Conservation (phyloP, 139 green algal species). For the Axilococcus clingmanii region DNA sequence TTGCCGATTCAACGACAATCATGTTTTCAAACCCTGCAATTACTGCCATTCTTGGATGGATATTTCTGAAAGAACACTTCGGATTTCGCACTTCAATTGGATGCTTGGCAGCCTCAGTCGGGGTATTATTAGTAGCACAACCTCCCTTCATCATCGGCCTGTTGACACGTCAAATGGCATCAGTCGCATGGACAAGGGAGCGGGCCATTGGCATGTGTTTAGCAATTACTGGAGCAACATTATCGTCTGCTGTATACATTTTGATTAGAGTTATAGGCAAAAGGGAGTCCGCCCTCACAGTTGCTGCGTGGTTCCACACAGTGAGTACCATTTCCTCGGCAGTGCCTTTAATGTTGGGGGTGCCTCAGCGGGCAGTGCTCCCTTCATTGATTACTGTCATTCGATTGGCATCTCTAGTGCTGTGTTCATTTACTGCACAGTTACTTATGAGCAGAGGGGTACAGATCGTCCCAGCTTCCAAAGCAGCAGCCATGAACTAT, state of each 20-base stretch:
- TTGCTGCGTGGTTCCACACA: constrained; percentile 26
- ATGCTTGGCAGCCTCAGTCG: constrained; percentile 10
- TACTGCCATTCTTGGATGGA: constrained; percentile 1
- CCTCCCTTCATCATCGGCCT: constrained; percentile 16
- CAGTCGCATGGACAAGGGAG: not conserved
- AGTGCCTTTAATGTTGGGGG: constrained; percentile 9
- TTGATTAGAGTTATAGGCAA: constrained; percentile 9
- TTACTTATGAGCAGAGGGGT: constrained; percentile 48
- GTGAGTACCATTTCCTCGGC: not conserved
- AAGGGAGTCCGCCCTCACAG: constrained; percentile 5
- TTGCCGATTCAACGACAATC: constrained; percentile 3
- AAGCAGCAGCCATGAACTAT: constrained; percentile 30
- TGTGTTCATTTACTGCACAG: constrained; percentile 27
- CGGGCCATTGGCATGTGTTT: not conserved
- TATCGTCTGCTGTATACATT: constrained; percentile 4
- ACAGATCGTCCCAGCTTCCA: constrained; percentile 38
- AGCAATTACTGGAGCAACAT: constrained; percentile 4
- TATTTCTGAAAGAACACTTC: constrained; percentile 2
- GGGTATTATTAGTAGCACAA: constrained; percentile 18
- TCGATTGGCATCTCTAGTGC: constrained; percentile 19
- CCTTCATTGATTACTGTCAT: constrained; percentile 6
- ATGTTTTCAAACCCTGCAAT: constrained; percentile 6
- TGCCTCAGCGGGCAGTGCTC: constrained; percentile 7
- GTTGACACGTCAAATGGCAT: not conserved
- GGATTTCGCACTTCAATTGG: not conserved